Evolutionary conservation across 495 filamentous ascomycete species (phyloP), one percentile per base, ranked within the genome.

Genomic region (Xylaria scruposa): DNA sequence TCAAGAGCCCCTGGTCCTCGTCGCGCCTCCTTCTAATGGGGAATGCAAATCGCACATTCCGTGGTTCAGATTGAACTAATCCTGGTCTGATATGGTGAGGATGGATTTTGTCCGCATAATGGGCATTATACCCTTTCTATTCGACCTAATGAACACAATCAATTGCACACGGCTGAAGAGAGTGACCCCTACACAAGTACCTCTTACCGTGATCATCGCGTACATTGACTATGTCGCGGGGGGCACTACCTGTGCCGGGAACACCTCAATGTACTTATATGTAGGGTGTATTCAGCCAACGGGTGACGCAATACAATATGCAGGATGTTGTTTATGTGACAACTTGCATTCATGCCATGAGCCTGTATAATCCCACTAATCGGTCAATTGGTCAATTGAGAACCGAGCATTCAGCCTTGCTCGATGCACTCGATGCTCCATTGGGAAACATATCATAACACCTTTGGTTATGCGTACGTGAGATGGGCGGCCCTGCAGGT

Each of bases 401-500:
- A 38, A 7, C 15, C 49, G 17, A 13, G 19, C 65, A 21, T 21
- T 67, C 65, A 67, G 65, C 65, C 65, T 67, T 67, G 65, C 46
- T 29, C 63, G 53, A 19, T 31, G 44, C 46, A 66, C 44, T 66
- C 63, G 17, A 66, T 60, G 29, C 67, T 49, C 40, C 42, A 61
- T 44, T 24, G 33, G 49, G 46, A 26, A 38, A 66, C 26, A 12
- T 19, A 61, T 61, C 15, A 24, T 40, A 38, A 40, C 33, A 66
- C 56, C 26, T 53, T 68, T 68, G 66, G 66, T 26, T 60, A 60
- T 60, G 21, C n/a, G 8, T 62, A 53, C 68, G 56, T 47, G 58
- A 70, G 42, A 62, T 62, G 68, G 21, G 44, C 58, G 58, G 36
- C 12, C 68, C 68, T 59, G 68, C 68, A 70, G 68, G 61, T 70